Percentiles rank a stretch among this genome's conserved stretches.
Evolutionary conservation across 2,329 filamentous ascomycete species (phyloP).

Genomic region (Dothiorella sarmentorum): DNA sequence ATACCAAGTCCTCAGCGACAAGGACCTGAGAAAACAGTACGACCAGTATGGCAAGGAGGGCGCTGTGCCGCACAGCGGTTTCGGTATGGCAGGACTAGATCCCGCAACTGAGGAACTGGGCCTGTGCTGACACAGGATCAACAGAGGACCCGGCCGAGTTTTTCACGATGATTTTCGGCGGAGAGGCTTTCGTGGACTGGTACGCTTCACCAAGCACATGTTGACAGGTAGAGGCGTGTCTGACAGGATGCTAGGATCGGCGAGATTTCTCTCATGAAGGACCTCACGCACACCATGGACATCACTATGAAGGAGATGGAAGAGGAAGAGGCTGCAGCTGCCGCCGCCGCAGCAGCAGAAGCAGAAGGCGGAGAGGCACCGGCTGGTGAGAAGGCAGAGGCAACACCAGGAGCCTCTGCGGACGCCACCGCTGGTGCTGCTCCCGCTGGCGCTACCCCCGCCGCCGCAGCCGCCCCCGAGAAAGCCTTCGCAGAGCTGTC

Average conservation of each 20-base stretch:
- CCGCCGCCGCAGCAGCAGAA: conserved; percentile 52
- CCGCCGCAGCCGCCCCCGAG: conserved; percentile 39
- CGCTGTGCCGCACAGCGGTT: conserved; percentile 85
- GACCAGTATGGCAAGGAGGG: conserved; percentile 97
- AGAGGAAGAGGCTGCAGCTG: conserved; percentile 58
- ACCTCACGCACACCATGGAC: conserved; percentile 96
- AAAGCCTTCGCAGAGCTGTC: conserved; percentile 25
- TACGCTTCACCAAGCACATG: conserved; percentile 22
- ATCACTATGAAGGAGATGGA: conserved; percentile 84
- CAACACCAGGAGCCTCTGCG: conserved; percentile 20
- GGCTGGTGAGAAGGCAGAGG: conserved; percentile 24
- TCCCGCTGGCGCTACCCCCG: conserved; percentile 48
- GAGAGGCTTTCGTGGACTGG: conserved; percentile 90
- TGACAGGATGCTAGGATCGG: conserved; percentile 60
- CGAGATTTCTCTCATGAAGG: conserved; percentile 98
- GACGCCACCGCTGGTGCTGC: conserved; percentile 31
- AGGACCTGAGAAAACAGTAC: conserved; percentile 83
- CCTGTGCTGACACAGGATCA: not conserved
- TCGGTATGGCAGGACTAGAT: conserved; percentile 53
- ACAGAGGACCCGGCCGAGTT: conserved; percentile 89
- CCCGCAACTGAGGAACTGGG: not conserved
- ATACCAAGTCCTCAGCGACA: conserved; percentile 80
- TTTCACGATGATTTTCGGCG: conserved; percentile 97
- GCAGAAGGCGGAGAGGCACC: too few relatives aligned
- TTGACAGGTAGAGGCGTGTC: not conserved